Evolutionary conservation across 306 rosid genomes (phyloP).

Genomic region (Gynostemma pentaphyllum): DNA sequence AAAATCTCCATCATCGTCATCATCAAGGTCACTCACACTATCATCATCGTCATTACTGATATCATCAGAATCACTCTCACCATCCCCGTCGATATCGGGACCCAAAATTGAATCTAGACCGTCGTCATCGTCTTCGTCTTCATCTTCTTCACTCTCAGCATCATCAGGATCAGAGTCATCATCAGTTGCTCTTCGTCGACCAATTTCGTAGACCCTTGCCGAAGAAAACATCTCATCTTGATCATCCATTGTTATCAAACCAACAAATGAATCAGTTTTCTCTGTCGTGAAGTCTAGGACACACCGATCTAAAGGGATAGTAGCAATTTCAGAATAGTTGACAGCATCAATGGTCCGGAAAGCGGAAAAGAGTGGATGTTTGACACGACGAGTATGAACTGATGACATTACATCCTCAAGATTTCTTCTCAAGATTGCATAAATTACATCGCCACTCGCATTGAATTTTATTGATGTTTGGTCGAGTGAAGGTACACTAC

Average conservation of each 20-base stretch:
- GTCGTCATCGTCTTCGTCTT: conserved; percentile 51
- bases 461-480: conserved; percentile 85
- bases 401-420: conserved; percentile 94
- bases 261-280: conserved; percentile 86
- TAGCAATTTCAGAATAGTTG: conserved; percentile 88
- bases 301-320: conserved; percentile 81
- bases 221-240: conserved; percentile 91
- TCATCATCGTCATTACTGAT: conserved; percentile 61
- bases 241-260: conserved; percentile 90
- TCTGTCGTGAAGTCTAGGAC: conserved; percentile 93
- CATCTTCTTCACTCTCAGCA: conserved; percentile 88
- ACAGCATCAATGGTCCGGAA: conserved; percentile 96
- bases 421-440: conserved; percentile 89
- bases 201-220: conserved; percentile 80
- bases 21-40: conserved; percentile 46
- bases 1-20: conserved; percentile 57
- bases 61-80: conserved; percentile 66
- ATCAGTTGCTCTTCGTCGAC: conserved; percentile 85
- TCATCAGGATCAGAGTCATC: conserved; percentile 99
- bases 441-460: conserved; percentile 91
- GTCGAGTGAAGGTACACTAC: conserved; percentile 91
- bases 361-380: conserved; percentile 78
- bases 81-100: conserved; percentile 72
- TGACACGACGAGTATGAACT: conserved; percentile 65
- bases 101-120: conserved; percentile 59